Percentiles rank a stretch among this genome's conserved stretches.
phyloP scores from a whole-genome alignment of 495 filamentous ascomycete species.

The Bombardia bombarda region DNA sequence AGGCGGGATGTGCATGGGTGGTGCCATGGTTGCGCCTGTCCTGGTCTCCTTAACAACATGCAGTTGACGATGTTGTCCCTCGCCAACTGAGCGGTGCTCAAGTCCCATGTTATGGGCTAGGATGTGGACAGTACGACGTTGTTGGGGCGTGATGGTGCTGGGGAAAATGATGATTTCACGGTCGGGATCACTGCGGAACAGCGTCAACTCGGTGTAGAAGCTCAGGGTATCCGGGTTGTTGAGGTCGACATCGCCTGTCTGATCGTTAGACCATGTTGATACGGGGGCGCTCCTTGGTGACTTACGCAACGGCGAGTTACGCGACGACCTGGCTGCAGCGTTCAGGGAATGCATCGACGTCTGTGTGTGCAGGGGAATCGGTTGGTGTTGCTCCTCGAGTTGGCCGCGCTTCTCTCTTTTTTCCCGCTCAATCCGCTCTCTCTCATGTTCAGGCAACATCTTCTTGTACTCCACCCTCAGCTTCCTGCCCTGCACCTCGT shows the following conservation, averaged over 20 bases:
- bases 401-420: slow-evolving; percentile 96
- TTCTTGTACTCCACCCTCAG: slow-evolving; percentile 98
- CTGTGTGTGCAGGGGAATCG: slow-evolving; percentile 62
- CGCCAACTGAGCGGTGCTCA: slow-evolving; percentile 79
- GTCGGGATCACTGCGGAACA: slow-evolving; percentile 73
- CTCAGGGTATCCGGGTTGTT: slow-evolving; percentile 83
- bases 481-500: slow-evolving; percentile 90
- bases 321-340: slow-evolving; percentile 42
- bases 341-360: slow-evolving; percentile 76
- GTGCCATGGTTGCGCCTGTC: slow-evolving; percentile 21
- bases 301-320: slow-evolving; percentile 33
- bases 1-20: slow-evolving; percentile 45
- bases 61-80: slow-evolving; percentile 76
- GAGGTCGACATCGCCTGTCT: slow-evolving; percentile 64
- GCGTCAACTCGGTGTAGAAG: slow-evolving; percentile 79
- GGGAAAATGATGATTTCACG: slow-evolving; percentile 83
- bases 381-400: slow-evolving; percentile 88
- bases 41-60: slow-evolving; percentile 68
- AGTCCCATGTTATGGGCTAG: slow-evolving; percentile 92
- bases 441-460: slow-evolving; percentile 91
- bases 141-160: slow-evolving; percentile 64
- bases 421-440: slow-evolving; percentile 93
- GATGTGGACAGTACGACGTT: slow-evolving; percentile 85
- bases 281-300: slow-evolving; percentile 6
- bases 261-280: slow-evolving; percentile 23